Percentiles rank a stretch among this genome's conserved stretches.
These are phyloP conservation scores for Fusarium nodosum DNA, from an alignment of 2,329 filamentous ascomycete genomes.

Conservation along the genomic window DNA sequence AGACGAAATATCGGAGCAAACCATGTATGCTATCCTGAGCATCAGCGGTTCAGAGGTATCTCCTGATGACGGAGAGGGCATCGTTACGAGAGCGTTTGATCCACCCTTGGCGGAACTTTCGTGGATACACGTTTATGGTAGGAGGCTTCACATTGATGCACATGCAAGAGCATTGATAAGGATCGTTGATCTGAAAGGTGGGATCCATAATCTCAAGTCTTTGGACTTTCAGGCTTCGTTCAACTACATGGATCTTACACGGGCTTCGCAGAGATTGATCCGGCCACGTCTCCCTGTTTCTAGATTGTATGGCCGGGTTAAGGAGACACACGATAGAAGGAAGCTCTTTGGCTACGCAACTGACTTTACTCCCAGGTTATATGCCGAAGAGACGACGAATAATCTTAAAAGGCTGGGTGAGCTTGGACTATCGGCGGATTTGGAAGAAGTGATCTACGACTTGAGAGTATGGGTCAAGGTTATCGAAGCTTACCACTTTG, in stretches of 20 bases:
- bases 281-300: slow-evolving; percentile 7
- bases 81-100: background rate
- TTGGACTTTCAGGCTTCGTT: slow-evolving; percentile 16
- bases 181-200: slow-evolving; percentile 14
- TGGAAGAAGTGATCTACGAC: background rate
- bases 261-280: slow-evolving; percentile 1
- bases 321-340: background rate
- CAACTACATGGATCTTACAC: slow-evolving; percentile 22
- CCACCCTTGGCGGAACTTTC: slow-evolving; percentile 10
- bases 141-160: background rate
- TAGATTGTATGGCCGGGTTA: background rate
- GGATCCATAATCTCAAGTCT: background rate
- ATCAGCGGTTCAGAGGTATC: slow-evolving; percentile 9
- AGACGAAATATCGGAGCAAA: slow-evolving; percentile 4
- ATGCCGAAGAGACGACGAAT: fast-evolving
- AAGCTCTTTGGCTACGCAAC: background rate
- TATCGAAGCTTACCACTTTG: background rate
- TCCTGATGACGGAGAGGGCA: background rate
- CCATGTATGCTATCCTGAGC: slow-evolving; percentile 19
- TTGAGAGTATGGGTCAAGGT: slow-evolving; percentile 3
- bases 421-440: background rate
- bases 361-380: fast-evolving
- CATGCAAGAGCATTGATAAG: slow-evolving; percentile 10
- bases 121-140: slow-evolving; percentile 21
- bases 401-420: background rate